Evolutionary conservation across 768 basidiomycete genomes (phyloP).

Genomic region (Tephrocybe sp.): DNA sequence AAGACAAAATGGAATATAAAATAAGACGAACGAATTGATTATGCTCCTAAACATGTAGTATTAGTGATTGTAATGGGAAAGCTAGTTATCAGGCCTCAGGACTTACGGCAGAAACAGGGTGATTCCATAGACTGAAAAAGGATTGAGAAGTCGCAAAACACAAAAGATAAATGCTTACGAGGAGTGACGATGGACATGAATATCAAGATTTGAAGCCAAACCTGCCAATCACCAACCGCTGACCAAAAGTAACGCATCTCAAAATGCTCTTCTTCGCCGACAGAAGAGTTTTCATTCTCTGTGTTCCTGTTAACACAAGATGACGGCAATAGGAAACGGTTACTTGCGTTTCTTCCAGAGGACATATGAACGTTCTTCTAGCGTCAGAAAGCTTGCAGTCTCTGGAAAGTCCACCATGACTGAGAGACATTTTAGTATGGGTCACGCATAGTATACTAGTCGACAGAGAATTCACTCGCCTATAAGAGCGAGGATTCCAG

Average conservation of each 20-base stretch:
- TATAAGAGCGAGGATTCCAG: constrained; percentile 51
- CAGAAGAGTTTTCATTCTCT: constrained; percentile 57
- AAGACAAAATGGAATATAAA: not conserved
- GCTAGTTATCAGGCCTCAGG: not conserved
- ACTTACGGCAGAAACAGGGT: constrained; percentile 68
- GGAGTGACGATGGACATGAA: constrained; percentile 60
- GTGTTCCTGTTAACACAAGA: not conserved
- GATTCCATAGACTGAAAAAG: constrained; percentile 57
- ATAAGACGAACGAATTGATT: constrained; percentile 41
- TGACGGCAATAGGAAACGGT: not conserved
- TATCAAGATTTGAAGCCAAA: constrained; percentile 54
- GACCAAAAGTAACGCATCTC: constrained; percentile 49
- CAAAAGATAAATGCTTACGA: constrained; percentile 34
- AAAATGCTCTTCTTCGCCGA: constrained; percentile 62
- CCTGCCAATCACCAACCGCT: constrained; percentile 64
- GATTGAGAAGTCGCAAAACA: not conserved
- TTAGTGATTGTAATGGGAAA: not conserved
- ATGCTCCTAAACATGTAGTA: constrained; percentile 42
- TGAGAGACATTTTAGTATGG: constrained; percentile 18
- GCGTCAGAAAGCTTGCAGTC: constrained; percentile 59
- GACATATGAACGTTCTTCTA: constrained; percentile 54
- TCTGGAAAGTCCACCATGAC: constrained; percentile 61
- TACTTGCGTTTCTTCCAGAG: constrained; percentile 52
- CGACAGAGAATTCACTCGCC: constrained; percentile 25
- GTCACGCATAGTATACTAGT: not conserved